Base-by-base conservation (phyloP, 148 eudicot species). In the Rhododendron molle region DNA sequence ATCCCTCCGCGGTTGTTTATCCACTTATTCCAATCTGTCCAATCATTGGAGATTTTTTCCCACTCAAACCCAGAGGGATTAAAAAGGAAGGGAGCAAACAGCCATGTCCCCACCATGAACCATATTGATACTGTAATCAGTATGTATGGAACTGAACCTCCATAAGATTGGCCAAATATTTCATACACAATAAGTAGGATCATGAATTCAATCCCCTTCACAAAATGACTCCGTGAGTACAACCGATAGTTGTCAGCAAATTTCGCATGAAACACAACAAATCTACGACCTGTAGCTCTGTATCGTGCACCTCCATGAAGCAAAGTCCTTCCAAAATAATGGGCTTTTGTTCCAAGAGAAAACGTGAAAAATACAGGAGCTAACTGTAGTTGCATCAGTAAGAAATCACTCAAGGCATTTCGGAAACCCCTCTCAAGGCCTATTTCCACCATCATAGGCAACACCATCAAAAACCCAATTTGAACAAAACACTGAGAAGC, bases 21-120 rank as follows among this genome's bases (percentile, higher is more conserved):
- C 97, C 97, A 94, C 84, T 93, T 94, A 80, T 88, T 92, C 94
- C 94, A 93, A 86, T 94, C 97, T 16, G 90, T 86, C 93, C 93
- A 94, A 84, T 94, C 97, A 88, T 93, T 95, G 38, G 93, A 88
- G 84, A 92, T 92, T 86, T 94, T 94, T 86, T 92, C 94, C 97
- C 97, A 94, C 85, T 94, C 97, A 78, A 93, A 93, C 58, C 94
- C 96, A 0, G 96, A 93, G 26, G 96, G 96, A 85, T 93, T 93
- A 86, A 94, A 94, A 9, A 94, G 89, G 80, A 94, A 94, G 40
- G 96, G 96, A 78, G 96, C 96, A 85, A 93, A 91, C 62, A 94
- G 89, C 95, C 97, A 94, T 54, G 96, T 90, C 18, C 89, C 91
- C 84, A 91, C 97, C 90, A 93, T 86, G 80, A 94, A 92, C 97